Evolutionary conservation across 2,329 filamentous ascomycete genomes (phyloP), one percentile per base, ranked within the genome.

Genomic region (Tolypocladium album): DNA sequence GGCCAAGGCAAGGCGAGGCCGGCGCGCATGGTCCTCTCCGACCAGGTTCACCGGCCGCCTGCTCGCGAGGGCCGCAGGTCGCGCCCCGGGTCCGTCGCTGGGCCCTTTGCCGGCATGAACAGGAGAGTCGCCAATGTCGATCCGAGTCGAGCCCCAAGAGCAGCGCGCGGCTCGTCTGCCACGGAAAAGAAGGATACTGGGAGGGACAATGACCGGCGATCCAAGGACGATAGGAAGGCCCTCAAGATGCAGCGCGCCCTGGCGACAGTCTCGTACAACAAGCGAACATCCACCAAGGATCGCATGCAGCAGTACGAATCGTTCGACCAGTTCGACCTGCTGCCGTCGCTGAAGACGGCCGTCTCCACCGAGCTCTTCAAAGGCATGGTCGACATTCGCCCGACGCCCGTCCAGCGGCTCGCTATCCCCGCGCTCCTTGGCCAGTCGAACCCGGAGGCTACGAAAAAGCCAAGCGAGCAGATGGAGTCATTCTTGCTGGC

Each of bases 161-260:
- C 67, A 27, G 59, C 64, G 36, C 64, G 61, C 22, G 59, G 50
- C 50, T 55, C 50, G 12, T 38, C 47, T 20, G 27, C 20, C 31
- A 22, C 50, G 12, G 50, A 55, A 20, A 55, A 22, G 50, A 55
- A 12, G 17, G 36, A 57, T 15, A 27, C 67, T 58, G 61, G 67
- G 40, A 71, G 71, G 58, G 68, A 72, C 62, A 63, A 69, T 60
- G 68, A 75, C 65, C 75, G 71, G 77, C 66, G 65, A 57, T 63
- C 64, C 45, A 66, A 61, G 55, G 72, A 74, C 64, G 69, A 74
- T 73, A 78, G 70, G 74, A 92, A 95, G 71, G 92, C 93, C 5
- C 79, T 97, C 72, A 96, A 95, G 76, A 97, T 97, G 93, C 93
- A 97, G 71, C 85, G 86, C 58, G 81, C 89, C 2, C 78, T 97